Evolutionary conservation across 345 rosid species (phyloP).

Genomic region (Trapa incisa): DNA sequence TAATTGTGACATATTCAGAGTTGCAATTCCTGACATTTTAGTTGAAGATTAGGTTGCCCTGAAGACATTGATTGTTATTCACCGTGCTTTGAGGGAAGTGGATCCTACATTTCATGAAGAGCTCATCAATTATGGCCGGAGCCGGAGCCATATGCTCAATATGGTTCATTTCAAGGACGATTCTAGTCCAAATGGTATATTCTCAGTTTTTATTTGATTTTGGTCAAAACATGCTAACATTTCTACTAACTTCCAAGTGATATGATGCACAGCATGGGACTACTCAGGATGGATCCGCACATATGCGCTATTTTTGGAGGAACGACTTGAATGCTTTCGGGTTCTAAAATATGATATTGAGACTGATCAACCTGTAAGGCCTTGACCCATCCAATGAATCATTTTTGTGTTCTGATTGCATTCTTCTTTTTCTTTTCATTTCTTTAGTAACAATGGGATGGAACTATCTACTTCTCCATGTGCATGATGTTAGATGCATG

Average conservation of each 20-base stretch:
- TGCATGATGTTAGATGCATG: neutral
- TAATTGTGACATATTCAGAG: neutral
- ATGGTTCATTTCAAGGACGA: slow-evolving; percentile 98
- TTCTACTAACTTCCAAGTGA: neutral
- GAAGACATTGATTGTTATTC: slow-evolving; percentile 82
- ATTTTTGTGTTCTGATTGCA: neutral
- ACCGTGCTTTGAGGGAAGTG: slow-evolving; percentile 96
- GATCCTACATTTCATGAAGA: slow-evolving; percentile 96
- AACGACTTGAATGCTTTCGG: slow-evolving; percentile 83
- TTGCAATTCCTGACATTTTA: slow-evolving; percentile 4
- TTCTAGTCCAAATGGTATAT: slow-evolving; percentile 81
- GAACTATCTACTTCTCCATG: neutral
- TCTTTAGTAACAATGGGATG: neutral
- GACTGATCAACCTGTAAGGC: slow-evolving; percentile 67
- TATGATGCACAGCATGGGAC: slow-evolving; percentile 62
- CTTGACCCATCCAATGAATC: neutral
- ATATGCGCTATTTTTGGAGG: slow-evolving; percentile 91
- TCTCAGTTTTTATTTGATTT: neutral
- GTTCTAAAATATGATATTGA: slow-evolving; percentile 85
- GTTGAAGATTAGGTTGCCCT: slow-evolving; percentile 57
- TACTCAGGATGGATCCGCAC: slow-evolving; percentile 91
- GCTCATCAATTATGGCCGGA: slow-evolving; percentile 82
- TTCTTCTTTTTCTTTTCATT: neutral
- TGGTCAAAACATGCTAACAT: neutral
- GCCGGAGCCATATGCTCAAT: slow-evolving; percentile 87